Percentiles rank a stretch among this genome's conserved stretches.
Evolutionary conservation across 257 asterid species (phyloP).

Genomic region (Buddleja alternifolia): DNA sequence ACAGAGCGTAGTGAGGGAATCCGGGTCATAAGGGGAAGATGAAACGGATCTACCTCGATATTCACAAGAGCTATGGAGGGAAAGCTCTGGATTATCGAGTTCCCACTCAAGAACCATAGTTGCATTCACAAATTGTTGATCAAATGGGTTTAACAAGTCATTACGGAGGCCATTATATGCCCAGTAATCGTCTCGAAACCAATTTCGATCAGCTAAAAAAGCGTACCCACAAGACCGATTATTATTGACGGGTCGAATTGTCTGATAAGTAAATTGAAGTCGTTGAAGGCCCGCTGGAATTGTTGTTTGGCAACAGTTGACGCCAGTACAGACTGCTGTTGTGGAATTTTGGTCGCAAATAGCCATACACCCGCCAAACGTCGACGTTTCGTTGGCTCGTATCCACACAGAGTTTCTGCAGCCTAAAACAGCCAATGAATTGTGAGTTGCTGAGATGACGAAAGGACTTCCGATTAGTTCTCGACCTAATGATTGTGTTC

Average conservation of each 20-base stretch:
- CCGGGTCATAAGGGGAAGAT: neutral
- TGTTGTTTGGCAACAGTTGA: conserved; percentile 35
- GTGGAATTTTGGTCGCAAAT: conserved; percentile 23
- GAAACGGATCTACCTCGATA: neutral
- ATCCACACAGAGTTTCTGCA: conserved; percentile 34
- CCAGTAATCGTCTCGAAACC: conserved; percentile 30
- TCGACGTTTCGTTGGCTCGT: neutral
- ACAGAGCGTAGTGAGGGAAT: conserved; percentile 14
- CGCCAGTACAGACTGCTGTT: conserved; percentile 27
- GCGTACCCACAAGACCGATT: conserved; percentile 38
- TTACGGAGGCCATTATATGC: conserved; percentile 17
- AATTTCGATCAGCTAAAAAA: conserved; percentile 28
- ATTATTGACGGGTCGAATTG: neutral
- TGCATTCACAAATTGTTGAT: conserved; percentile 27
- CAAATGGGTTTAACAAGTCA: conserved; percentile 29
- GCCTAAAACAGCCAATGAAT: conserved; percentile 35
- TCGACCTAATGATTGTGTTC: neutral
- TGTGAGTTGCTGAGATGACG: conserved; percentile 31
- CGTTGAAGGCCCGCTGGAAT: conserved; percentile 23
- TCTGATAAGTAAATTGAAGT: conserved; percentile 22
- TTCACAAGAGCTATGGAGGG: neutral
- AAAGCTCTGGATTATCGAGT: neutral
- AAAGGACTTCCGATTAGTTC: conserved; percentile 35
- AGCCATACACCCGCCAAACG: conserved; percentile 35
- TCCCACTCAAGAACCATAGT: conserved; percentile 43